Evolutionary conservation across 129 eudicot genomes (phyloP).

Genomic region (Logfia minima): DNA sequence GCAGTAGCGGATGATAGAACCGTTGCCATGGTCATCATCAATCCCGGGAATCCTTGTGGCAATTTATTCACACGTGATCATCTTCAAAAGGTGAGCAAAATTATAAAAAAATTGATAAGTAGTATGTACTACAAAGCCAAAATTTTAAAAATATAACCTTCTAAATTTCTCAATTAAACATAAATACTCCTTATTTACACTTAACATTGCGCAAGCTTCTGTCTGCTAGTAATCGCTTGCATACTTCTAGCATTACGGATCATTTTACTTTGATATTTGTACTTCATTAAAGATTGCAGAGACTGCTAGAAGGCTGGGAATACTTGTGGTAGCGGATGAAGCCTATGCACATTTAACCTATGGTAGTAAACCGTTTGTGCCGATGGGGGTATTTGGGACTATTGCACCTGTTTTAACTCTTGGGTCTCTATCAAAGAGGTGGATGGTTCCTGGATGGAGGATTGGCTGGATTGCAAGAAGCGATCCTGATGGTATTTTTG

Average conservation of each 20-base stretch:
- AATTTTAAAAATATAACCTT: background rate
- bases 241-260: no score
- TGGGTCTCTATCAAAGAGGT: conserved; percentile 59
- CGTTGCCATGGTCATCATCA: conserved; percentile 40
- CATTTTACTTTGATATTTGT: background rate
- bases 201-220: no score
- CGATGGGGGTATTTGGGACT: conserved; percentile 55
- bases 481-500: conserved; percentile 48
- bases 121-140: background rate
- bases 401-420: conserved; percentile 55
- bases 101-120: background rate
- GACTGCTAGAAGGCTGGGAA: conserved; percentile 58
- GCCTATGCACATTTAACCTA: conserved; percentile 53
- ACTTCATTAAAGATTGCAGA: conserved; percentile 43
- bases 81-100: conserved; percentile 30
- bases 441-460: conserved; percentile 72
- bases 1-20: conserved; percentile 31
- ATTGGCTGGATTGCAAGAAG: conserved; percentile 53
- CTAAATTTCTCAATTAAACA: no score
- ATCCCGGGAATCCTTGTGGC: conserved; percentile 46
- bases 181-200: background rate
- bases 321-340: conserved; percentile 62
- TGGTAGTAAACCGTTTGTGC: conserved; percentile 46
- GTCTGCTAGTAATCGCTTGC: background rate
- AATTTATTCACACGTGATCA: conserved; percentile 32